A percentile compares a stretch with the other conserved stretches of the same genome.
These are phyloP conservation scores for Penicillium concentricum DNA, from an alignment of 2,329 filamentous ascomycete species.

Conservation along the genomic window DNA sequence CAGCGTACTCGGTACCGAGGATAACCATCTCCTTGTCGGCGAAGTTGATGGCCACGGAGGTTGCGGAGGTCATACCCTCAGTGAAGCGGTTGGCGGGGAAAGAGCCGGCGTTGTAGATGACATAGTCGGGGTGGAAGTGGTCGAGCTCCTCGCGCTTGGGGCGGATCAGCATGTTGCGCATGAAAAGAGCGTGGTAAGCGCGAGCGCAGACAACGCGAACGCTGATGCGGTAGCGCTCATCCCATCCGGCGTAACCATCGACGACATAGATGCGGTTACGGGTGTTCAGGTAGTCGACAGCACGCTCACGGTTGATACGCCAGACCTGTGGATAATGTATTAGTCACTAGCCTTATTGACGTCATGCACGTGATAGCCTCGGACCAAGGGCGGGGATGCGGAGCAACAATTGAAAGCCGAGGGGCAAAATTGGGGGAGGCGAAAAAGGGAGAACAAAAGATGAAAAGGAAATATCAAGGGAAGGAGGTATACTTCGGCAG, in stretches of 20 bases:
- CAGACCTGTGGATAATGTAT: slow-evolving; percentile 67
- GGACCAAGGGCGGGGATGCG: slow-evolving; percentile 12
- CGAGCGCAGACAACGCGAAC: slow-evolving; percentile 98
- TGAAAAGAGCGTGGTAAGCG: slow-evolving; percentile 99
- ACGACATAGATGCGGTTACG: slow-evolving; percentile 98
- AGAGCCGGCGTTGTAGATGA: slow-evolving; percentile 98
- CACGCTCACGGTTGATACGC: slow-evolving; percentile 99
- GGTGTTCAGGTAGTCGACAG: slow-evolving; percentile 98
- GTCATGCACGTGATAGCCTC: slow-evolving; percentile 30
- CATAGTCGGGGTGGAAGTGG: slow-evolving; percentile 98
- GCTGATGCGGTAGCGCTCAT: slow-evolving; percentile 95
- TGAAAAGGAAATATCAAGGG: not conserved
- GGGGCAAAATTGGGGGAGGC: slow-evolving; percentile 4
- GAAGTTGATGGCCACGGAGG: slow-evolving; percentile 98
- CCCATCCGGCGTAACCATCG: slow-evolving; percentile 97
- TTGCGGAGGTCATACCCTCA: slow-evolving; percentile 96
- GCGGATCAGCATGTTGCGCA: slow-evolving; percentile 99
- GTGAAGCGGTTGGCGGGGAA: slow-evolving; percentile 99
- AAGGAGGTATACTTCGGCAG: not conserved
- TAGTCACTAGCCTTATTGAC: slow-evolving; percentile 26
- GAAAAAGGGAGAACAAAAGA: not conserved
- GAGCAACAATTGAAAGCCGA: slow-evolving; percentile 6
- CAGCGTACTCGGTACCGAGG: slow-evolving; percentile 96
- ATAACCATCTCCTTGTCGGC: slow-evolving; percentile 99
- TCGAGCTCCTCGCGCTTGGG: slow-evolving; percentile 87